Conservation (phyloP, 1,284 basidiomycete species). For the Leucoagaricus sp. region DNA sequence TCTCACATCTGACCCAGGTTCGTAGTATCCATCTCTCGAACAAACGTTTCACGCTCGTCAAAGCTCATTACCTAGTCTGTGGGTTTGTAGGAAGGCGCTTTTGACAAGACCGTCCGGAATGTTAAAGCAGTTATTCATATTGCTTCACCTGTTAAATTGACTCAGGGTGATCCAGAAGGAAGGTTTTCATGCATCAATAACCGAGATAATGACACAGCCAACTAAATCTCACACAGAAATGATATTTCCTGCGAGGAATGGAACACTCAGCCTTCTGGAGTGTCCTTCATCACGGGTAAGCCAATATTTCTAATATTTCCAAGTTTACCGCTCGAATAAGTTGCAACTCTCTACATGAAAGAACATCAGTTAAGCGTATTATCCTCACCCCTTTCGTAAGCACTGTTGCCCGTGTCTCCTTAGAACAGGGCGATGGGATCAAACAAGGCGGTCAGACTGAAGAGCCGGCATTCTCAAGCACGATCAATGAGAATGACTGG, state of each 20-base stretch:
- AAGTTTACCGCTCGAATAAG: too few species aligned
- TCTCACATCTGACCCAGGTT: background rate
- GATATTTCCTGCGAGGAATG: background rate
- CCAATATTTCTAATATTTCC: too few species aligned
- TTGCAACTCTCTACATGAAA: too few species aligned
- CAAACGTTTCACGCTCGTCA: background rate
- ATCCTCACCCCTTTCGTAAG: background rate
- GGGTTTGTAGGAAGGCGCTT: conserved; percentile 43
- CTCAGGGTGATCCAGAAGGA: background rate
- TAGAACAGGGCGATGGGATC: background rate
- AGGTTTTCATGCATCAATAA: too few species aligned
- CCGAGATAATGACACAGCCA: too few species aligned
- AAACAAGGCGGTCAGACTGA: background rate
- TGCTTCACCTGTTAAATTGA: conserved; percentile 25
- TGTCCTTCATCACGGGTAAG: too few species aligned
- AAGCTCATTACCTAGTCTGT: too few species aligned
- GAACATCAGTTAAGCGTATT: background rate
- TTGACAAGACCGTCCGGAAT: conserved; percentile 61
- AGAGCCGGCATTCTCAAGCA: background rate
- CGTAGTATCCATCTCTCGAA: background rate
- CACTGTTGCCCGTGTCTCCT: background rate
- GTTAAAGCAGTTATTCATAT: conserved; percentile 55
- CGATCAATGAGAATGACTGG: background rate
- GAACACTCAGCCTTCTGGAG: background rate
- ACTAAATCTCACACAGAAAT: too few species aligned